Conservation (phyloP, 2,329 filamentous ascomycete genomes). For the Claviceps cyperi region DNA sequence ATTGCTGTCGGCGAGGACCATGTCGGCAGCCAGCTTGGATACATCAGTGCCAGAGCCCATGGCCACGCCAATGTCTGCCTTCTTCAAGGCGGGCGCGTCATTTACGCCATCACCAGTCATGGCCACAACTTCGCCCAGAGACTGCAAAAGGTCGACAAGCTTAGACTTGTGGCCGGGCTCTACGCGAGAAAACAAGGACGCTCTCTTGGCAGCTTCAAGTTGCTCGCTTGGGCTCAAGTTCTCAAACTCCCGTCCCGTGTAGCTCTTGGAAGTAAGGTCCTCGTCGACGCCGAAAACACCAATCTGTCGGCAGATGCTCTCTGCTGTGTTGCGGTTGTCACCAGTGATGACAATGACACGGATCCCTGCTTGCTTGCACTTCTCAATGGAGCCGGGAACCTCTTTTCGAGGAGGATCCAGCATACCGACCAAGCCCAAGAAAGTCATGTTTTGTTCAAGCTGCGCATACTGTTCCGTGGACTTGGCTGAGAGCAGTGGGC, state of each 20-base stretch:
- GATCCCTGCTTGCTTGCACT: constrained; percentile 88
- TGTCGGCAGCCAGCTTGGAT: constrained; percentile 89
- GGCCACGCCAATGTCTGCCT: constrained; percentile 95
- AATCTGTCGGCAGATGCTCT: constrained; percentile 95
- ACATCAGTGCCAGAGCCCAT: constrained; percentile 98
- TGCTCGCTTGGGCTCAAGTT: constrained; percentile 65
- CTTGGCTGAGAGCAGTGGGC: constrained; percentile 63
- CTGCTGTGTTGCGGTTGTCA: constrained; percentile 93
- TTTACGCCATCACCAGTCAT: constrained; percentile 99
- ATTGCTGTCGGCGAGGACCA: constrained; percentile 97
- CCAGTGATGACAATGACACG: constrained; percentile 96
- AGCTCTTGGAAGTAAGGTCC: constrained; percentile 82
- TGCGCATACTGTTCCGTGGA: constrained; percentile 71
- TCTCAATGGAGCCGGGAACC: constrained; percentile 69
- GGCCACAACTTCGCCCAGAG: constrained; percentile 83
- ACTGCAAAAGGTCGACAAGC: constrained; percentile 90
- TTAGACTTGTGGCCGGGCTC: constrained; percentile 96
- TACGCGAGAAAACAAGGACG: constrained; percentile 88
- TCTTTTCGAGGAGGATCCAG: constrained; percentile 90
- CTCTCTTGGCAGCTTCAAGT: constrained; percentile 67
- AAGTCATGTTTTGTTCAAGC: constrained; percentile 85
- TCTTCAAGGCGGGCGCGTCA: constrained; percentile 93
- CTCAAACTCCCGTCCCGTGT: constrained; percentile 89
- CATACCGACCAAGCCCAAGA: constrained; percentile 91
- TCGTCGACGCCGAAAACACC: constrained; percentile 77